phyloP scores from a whole-genome alignment of 2,329 filamentous ascomycete genomes.

The Pseudocercospora cruenta region DNA sequence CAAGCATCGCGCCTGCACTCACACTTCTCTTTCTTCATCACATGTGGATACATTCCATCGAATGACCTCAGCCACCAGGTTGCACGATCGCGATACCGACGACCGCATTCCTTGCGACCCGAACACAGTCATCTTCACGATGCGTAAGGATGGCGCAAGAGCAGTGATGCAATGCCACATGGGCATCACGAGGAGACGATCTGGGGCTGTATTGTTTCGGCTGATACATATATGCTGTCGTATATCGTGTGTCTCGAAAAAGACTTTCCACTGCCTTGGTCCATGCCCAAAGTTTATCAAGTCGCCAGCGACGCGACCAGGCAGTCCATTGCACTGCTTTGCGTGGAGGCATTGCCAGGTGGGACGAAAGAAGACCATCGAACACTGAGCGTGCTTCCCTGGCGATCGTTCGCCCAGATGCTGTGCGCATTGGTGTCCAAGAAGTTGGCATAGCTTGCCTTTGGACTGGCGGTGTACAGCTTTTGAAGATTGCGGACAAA shows the following conservation, averaged over 20 bases:
- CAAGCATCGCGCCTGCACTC: neutral
- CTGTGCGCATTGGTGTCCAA: slow-evolving; percentile 65
- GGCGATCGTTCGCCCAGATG: slow-evolving; percentile 65
- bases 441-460: slow-evolving; percentile 55
- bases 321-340: slow-evolving; percentile 39
- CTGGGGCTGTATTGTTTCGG: neutral
- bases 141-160: no score
- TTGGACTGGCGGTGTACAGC: slow-evolving; percentile 57
- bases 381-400: slow-evolving; percentile 60
- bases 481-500: slow-evolving; percentile 67
- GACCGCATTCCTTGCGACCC: no score
- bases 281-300: neutral
- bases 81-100: neutral
- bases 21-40: neutral
- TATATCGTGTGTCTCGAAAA: neutral
- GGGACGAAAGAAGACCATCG: slow-evolving; percentile 63
- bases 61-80: neutral
- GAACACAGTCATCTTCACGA: no score
- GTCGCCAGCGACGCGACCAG: slow-evolving; percentile 37
- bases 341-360: slow-evolving; percentile 36
- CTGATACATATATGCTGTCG: slow-evolving; percentile 1
- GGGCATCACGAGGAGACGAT: no score
- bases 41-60: neutral
- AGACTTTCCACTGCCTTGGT: no score
- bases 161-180: no score